Percentiles rank a stretch among this genome's conserved stretches.
These are phyloP conservation scores for Geotrichum histeridarum DNA, from an alignment of 1,139 yeast species.

Conservation along the genomic window DNA sequence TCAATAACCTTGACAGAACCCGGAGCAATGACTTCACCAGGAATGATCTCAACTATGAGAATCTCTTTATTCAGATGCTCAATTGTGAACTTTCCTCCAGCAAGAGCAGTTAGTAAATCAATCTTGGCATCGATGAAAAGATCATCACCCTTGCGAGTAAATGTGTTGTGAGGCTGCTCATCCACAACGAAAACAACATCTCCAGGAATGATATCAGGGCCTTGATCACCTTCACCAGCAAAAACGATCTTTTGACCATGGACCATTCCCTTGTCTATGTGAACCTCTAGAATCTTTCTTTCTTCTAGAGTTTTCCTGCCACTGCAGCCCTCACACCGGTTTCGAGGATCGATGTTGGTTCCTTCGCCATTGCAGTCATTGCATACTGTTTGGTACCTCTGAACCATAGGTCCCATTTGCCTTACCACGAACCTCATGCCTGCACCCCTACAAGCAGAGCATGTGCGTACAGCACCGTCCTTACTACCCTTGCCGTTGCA, in stretches of 20 bases:
- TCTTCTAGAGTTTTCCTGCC: conserved; percentile 87
- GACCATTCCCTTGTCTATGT: conserved; percentile 95
- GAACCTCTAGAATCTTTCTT: conserved; percentile 90
- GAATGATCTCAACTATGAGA: conserved; percentile 71
- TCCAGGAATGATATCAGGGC: conserved; percentile 92
- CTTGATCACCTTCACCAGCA: conserved; percentile 96
- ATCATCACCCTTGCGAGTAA: conserved; percentile 87
- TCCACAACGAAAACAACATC: conserved; percentile 89
- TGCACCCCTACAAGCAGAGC: conserved; percentile 80
- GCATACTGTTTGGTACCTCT: conserved; percentile 94
- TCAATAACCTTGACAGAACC: conserved; percentile 76
- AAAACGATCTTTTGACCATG: conserved; percentile 89
- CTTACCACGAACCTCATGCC: conserved; percentile 92
- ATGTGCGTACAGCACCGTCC: conserved; percentile 81
- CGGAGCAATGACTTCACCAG: conserved; percentile 93
- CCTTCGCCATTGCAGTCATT: conserved; percentile 91
- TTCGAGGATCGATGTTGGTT: conserved; percentile 79
- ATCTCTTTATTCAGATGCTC: conserved; percentile 78
- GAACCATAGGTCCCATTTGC: conserved; percentile 99
- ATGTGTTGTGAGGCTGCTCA: conserved; percentile 76
- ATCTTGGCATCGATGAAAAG: conserved; percentile 79
- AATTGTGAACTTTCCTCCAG: conserved; percentile 88
- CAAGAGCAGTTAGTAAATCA: conserved; percentile 88
- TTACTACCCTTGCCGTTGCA: conserved; percentile 98
- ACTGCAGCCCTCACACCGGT: conserved; percentile 78